A percentile compares a stretch with the other conserved stretches of the same genome.
These are phyloP conservation scores for Dendrothele bispora DNA, from an alignment of 768 basidiomycete species.

Conservation along the genomic window DNA sequence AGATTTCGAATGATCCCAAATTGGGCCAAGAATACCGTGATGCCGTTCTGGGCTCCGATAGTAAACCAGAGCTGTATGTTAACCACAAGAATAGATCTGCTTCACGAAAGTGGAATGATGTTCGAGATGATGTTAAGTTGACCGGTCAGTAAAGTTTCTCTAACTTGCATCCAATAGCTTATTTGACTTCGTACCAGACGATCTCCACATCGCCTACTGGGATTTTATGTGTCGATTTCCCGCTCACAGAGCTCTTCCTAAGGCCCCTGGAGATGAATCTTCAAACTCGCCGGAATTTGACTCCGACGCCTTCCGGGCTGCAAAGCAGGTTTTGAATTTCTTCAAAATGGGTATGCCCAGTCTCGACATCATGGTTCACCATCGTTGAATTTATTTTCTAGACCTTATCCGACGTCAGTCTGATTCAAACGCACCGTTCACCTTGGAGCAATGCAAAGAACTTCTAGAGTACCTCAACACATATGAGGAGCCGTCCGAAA, in stretches of 20 bases:
- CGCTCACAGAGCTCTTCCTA: not conserved
- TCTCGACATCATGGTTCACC: not conserved
- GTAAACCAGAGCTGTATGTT: too few species aligned
- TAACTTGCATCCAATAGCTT: too few species aligned
- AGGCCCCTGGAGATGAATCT: not conserved
- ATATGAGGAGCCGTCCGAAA: not conserved
- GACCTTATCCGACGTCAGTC: not conserved
- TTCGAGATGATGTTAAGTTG: too few species aligned
- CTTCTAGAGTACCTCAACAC: conserved; percentile 2
- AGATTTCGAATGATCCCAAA: not conserved
- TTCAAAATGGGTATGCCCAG: conserved; percentile 6
- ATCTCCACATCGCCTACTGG: not conserved
- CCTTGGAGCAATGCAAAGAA: conserved; percentile 6
- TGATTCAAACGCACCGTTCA: conserved; percentile 4
- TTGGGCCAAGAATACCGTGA: not conserved
- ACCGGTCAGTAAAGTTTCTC: too few species aligned
- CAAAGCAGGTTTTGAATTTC: conserved; percentile 1
- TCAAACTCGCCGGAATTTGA: too few species aligned
- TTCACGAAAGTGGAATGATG: too few species aligned
- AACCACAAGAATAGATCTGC: too few species aligned
- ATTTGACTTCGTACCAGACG: too few species aligned
- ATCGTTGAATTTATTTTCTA: not conserved
- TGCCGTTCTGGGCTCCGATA: not conserved
- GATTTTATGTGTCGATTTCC: not conserved
- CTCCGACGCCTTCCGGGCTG: conserved; percentile 1